phyloP scores from a whole-genome alignment of 768 basidiomycete species.

The Coprinopsis sp. region DNA sequence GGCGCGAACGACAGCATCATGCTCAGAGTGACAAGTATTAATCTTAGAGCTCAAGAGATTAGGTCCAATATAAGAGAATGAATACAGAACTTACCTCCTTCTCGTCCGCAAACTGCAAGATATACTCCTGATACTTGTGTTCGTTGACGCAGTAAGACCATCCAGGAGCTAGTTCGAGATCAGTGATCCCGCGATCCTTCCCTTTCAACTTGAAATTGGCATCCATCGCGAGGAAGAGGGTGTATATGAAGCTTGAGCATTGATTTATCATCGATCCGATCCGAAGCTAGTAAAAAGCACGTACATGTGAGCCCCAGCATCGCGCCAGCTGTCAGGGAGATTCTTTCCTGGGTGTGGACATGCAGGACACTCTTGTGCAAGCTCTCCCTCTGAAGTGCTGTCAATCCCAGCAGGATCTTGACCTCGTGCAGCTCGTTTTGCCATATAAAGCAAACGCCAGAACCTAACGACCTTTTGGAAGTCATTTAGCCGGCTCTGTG shows the following conservation, averaged over 20 bases:
- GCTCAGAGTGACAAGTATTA: constrained; percentile 14
- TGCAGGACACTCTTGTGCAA: constrained; percentile 27
- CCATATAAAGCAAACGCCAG: constrained; percentile 21
- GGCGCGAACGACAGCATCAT: constrained; percentile 22
- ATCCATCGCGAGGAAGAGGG: constrained; percentile 1
- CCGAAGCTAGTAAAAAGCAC: no score
- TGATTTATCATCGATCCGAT: no score
- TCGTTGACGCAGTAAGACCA: constrained; percentile 3
- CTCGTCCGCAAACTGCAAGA: background rate
- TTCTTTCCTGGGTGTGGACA: constrained; percentile 31
- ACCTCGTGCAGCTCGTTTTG: constrained; percentile 21
- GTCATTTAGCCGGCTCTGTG: constrained; percentile 9
- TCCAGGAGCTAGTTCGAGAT: background rate
- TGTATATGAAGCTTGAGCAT: constrained; percentile 19
- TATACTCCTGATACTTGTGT: background rate
- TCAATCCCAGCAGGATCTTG: constrained; percentile 17
- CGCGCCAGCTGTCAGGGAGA: constrained; percentile 20
- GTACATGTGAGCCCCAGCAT: no score
- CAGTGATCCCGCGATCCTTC: background rate
- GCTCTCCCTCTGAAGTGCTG: constrained; percentile 19
- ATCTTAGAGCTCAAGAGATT: no score
- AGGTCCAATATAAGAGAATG: constrained; percentile 15
- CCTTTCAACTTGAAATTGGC: constrained; percentile 6
- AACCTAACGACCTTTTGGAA: constrained; percentile 11
- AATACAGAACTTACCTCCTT: background rate